A percentile compares a stretch with the other conserved stretches of the same genome.
phyloP scores from a whole-genome alignment of 306 rosid genomes.

The Senna tora region DNA sequence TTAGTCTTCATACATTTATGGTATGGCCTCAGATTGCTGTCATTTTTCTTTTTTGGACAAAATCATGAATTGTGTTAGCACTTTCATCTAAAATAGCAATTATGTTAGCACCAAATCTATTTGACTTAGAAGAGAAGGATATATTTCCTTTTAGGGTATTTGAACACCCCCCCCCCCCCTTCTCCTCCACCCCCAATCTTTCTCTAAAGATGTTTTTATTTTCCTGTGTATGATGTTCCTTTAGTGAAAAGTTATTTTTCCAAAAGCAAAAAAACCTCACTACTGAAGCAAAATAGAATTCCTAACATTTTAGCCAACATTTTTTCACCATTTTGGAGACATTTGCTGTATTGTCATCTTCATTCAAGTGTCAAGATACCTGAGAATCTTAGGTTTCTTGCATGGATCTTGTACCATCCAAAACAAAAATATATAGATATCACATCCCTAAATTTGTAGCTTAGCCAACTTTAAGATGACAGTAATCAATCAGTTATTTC shows the following conservation, averaged over 20 bases:
- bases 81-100: background rate
- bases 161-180: background rate
- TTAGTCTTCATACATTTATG: background rate
- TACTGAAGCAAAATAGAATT: background rate
- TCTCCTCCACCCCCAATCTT: background rate
- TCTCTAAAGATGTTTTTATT: background rate
- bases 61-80: background rate
- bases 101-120: background rate
- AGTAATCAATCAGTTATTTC: no score
- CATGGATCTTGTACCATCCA: no score
- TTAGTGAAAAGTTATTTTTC: background rate
- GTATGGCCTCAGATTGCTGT: background rate
- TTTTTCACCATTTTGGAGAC: background rate
- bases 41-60: no score
- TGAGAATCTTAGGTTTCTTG: no score
- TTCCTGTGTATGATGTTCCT: constrained; percentile 1
- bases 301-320: background rate
- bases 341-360: no score
- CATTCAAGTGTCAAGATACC: no score
- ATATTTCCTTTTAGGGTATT: background rate
- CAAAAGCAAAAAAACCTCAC: background rate
- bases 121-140: background rate
- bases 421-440: no score
- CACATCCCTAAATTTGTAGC: no score
- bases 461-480: no score